Base-by-base conservation (phyloP, 176 grass and related monocot species). In the Hyparrhenia diplandra region DNA sequence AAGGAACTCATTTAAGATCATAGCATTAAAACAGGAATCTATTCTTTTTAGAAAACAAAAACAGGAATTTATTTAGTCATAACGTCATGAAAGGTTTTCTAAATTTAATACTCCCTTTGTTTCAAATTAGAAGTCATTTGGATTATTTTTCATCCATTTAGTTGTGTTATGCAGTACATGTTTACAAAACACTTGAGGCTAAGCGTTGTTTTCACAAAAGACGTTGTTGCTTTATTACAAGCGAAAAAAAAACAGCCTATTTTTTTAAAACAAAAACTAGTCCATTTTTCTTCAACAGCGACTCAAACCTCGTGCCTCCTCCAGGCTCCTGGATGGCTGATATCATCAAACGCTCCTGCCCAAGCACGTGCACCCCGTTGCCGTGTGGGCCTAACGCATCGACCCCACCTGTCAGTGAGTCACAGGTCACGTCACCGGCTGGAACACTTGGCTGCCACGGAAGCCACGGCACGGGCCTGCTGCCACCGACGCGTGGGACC, bases 401-500 rank as follows among this genome's bases (percentile, higher is more conserved):
- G 28, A 0, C 75, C 75, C 74, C 28, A 57, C 37, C 12, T 66
- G 74, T 59, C 74, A 79, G 51, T 5, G 51, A 76, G 1, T 1
- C 8, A 5, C 63, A 0, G 0, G 8, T 23, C 85, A 51, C 64
- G 16, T 71, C 72, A 25, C 2, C 8, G 52, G 30, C 47, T 4
- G 28, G 60, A 60, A 40, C 81, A 67, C 69, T 47, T 80, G 81
- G 68, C 70, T 40, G 28, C 58, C 74, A 74, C 59, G 67, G 43
- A 57, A 79, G 60, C 77, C 70, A 45, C 59, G 47, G 54, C 37
- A 60, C 61, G 45, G 46, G 1, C 49, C 36, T 51, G 24, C 49
- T 8, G 36, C 65, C 29, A 39, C 78, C 29, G 87, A 77, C 83
- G 39, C 29, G 83, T 67, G 87, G 87, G 66, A 17, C 83, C 71